Evolutionary conservation across 345 rosid genomes (phyloP).

Genomic region (Eutrema japonicum): DNA sequence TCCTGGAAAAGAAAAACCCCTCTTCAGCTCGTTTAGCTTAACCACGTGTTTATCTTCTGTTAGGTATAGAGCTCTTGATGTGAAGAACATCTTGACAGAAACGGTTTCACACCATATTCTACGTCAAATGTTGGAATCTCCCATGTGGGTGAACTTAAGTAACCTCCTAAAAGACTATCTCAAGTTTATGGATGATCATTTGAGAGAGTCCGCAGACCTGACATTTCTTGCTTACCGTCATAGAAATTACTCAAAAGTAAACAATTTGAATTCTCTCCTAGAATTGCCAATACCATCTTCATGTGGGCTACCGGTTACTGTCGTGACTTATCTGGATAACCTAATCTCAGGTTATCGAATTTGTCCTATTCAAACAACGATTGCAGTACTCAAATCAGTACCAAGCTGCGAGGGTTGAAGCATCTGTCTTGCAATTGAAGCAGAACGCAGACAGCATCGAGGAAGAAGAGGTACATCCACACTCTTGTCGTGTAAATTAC

Average conservation of each 20-base stretch:
- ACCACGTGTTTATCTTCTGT: constrained; percentile 13
- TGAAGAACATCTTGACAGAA: constrained; percentile 96
- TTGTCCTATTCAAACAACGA: constrained; percentile 90
- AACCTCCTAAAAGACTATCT: constrained; percentile 84
- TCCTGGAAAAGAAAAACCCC: not conserved
- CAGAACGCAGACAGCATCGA: constrained; percentile 73
- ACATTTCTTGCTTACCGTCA: constrained; percentile 97
- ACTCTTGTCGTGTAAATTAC: constrained; percentile 12
- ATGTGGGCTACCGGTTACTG: not conserved
- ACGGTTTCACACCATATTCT: constrained; percentile 85
- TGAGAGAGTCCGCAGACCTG: constrained; percentile 95
- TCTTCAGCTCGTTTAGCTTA: constrained; percentile 26
- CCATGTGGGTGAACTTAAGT: constrained; percentile 76
- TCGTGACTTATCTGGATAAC: constrained; percentile 27
- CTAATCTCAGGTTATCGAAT: constrained; percentile 80
- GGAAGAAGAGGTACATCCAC: constrained; percentile 69
- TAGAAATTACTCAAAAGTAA: constrained; percentile 94
- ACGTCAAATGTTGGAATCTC: constrained; percentile 82
- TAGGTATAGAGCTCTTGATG: constrained; percentile 96
- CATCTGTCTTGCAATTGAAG: constrained; percentile 74
- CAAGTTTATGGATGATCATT: constrained; percentile 97
- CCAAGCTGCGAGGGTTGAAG: constrained; percentile 72
- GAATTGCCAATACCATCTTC: constrained; percentile 17
- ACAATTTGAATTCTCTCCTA: constrained; percentile 26
- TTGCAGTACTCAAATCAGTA: constrained; percentile 86